phyloP scores from a whole-genome alignment of 2,329 filamentous ascomycete species.

The Curvularia sp. region DNA sequence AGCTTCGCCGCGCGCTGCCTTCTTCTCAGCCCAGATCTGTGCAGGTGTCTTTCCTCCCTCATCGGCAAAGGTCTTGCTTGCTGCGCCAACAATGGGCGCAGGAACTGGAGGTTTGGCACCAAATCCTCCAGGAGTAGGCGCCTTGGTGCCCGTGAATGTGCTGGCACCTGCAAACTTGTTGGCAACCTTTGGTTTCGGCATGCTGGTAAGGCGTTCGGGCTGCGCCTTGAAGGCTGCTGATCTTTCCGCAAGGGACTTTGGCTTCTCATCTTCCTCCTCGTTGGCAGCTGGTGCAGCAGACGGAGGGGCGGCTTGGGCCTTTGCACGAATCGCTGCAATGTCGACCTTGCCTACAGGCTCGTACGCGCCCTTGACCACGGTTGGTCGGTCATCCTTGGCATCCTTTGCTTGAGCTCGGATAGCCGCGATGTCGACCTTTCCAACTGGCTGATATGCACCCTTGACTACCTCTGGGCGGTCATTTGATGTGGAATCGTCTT shows the following conservation, averaged over 20 bases:
- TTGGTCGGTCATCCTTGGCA: slow-evolving; percentile 77
- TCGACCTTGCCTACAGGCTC: slow-evolving; percentile 96
- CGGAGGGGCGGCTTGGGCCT: slow-evolving; percentile 64
- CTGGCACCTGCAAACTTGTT: slow-evolving; percentile 81
- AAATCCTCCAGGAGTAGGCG: slow-evolving; percentile 76
- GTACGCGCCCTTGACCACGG: slow-evolving; percentile 88
- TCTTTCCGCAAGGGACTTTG: slow-evolving; percentile 75
- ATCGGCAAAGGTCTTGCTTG: slow-evolving; percentile 92
- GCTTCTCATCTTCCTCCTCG: slow-evolving; percentile 54
- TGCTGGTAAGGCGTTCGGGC: slow-evolving; percentile 80
- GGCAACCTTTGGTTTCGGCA: slow-evolving; percentile 94
- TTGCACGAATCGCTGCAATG: slow-evolving; percentile 89
- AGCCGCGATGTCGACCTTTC: slow-evolving; percentile 96
- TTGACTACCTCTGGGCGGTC: slow-evolving; percentile 70
- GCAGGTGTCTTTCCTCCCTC: slow-evolving; percentile 95
- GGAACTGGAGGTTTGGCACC: slow-evolving; percentile 66
- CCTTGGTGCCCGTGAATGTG: slow-evolving; percentile 85
- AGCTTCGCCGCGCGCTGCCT: slow-evolving; percentile 75
- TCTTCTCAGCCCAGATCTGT: slow-evolving; percentile 97
- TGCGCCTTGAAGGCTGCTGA: slow-evolving; percentile 72
- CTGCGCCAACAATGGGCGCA: slow-evolving; percentile 73
- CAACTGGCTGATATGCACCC: slow-evolving; percentile 90
- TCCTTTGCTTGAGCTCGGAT: slow-evolving; percentile 75
- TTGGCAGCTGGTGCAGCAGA: slow-evolving; percentile 51
- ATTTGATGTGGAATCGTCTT: slow-evolving; percentile 66